Percentiles rank a stretch among this genome's conserved stretches.
Evolutionary conservation across 306 rosid species (phyloP).

Genomic region (Pachyrhizus erosus): DNA sequence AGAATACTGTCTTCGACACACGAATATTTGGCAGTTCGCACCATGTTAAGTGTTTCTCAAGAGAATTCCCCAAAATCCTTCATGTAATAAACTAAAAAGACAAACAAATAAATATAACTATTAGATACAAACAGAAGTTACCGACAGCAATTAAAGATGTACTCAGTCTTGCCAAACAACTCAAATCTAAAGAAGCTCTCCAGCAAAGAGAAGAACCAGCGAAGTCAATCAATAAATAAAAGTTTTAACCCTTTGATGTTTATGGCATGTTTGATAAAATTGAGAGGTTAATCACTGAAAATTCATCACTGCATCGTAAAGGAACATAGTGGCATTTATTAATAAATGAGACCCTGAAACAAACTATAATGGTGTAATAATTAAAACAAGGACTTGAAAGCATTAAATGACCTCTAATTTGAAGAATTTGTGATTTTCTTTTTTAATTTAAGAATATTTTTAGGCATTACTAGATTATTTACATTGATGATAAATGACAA

Average conservation of each 20-base stretch:
- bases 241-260: neutral
- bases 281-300: neutral
- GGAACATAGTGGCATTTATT: neutral
- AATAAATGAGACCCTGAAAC: neutral
- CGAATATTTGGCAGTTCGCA: neutral
- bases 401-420: neutral
- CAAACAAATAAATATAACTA: too few relatives aligned
- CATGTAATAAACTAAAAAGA: neutral
- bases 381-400: neutral
- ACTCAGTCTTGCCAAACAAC: neutral
- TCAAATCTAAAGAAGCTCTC: neutral
- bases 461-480: neutral
- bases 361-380: neutral
- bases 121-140: neutral
- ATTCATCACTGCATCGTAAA: neutral
- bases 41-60: neutral
- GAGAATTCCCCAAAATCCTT: constrained; percentile 2
- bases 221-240: constrained; percentile 4
- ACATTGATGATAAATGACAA: neutral
- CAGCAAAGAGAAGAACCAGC: neutral
- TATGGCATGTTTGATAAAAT: neutral
- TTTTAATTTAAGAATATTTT: neutral
- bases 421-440: neutral
- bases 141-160: neutral
- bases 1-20: neutral